Evolutionary conservation across 441 rosid species (phyloP).

Genomic region (Euphorbia corollata): DNA sequence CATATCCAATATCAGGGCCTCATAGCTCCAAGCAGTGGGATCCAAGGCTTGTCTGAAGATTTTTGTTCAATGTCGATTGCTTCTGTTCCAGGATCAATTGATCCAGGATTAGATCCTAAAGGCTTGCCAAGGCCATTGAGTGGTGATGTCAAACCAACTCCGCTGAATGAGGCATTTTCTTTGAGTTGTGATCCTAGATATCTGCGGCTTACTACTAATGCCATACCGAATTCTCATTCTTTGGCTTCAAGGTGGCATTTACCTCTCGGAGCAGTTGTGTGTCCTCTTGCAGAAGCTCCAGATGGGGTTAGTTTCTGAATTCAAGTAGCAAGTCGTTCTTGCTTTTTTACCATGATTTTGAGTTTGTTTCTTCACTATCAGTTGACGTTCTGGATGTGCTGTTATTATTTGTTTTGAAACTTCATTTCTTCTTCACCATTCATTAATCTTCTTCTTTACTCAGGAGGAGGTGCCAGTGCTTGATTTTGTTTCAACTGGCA

Average conservation of each 20-base stretch:
- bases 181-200: constrained; percentile 79
- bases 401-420: constrained; percentile 14
- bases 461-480: constrained; percentile 93
- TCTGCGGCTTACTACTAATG: constrained; percentile 77
- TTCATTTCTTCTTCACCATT: constrained; percentile 15
- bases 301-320: constrained; percentile 67
- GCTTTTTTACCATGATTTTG: constrained; percentile 3
- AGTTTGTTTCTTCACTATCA: not conserved
- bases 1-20: constrained; percentile 52
- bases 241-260: constrained; percentile 96
- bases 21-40: constrained; percentile 53
- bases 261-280: constrained; percentile 96
- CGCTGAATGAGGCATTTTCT: constrained; percentile 54
- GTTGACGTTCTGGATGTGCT: not conserved
- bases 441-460: constrained; percentile 16
- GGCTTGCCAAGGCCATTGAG: constrained; percentile 89
- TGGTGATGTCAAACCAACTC: constrained; percentile 72
- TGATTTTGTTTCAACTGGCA: constrained; percentile 77
- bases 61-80: constrained; percentile 69
- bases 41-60: constrained; percentile 76
- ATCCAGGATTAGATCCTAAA: constrained; percentile 67
- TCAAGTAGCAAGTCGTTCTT: constrained; percentile 17
- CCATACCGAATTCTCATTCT: constrained; percentile 88
- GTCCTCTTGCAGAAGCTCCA: constrained; percentile 95
- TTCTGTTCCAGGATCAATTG: constrained; percentile 74